Conservation (phyloP, 495 filamentous ascomycete species). For the Xylaria cubensis region DNA sequence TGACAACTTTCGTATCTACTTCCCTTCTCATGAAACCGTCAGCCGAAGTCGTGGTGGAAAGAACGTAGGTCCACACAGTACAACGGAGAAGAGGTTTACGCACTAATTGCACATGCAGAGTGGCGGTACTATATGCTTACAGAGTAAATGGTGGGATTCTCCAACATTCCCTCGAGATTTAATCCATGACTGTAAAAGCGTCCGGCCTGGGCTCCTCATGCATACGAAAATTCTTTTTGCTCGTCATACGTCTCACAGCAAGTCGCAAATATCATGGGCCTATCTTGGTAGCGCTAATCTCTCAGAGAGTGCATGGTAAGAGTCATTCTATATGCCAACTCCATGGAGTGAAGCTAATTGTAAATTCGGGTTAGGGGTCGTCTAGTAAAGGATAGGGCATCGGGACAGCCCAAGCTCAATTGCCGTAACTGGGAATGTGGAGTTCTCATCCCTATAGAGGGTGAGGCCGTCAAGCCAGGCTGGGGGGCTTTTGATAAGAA, state of each 20-base stretch:
- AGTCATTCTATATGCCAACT: conserved; percentile 5
- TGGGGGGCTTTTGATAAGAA: conserved; percentile 61
- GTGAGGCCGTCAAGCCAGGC: conserved; percentile 23
- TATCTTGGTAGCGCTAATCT: conserved; percentile 95
- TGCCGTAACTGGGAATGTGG: conserved; percentile 98
- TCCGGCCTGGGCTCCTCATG: conserved; percentile 73
- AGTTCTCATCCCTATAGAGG: conserved; percentile 58
- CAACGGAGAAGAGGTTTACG: neutral
- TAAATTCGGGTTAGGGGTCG: conserved; percentile 62
- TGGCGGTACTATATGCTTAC: conserved; percentile 84
- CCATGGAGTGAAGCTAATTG: conserved; percentile 30
- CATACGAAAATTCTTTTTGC: conserved; percentile 88
- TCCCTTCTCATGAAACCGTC: conserved; percentile 80
- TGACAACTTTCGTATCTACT: conserved; percentile 74
- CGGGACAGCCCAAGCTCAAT: conserved; percentile 72
- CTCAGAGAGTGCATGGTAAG: conserved; percentile 90
- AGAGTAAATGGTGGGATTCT: conserved; percentile 69
- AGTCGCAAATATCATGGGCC: conserved; percentile 62
- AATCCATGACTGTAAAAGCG: conserved; percentile 76
- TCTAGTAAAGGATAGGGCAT: conserved; percentile 68
- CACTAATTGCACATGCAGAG: conserved; percentile 39
- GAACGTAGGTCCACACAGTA: conserved; percentile 40
- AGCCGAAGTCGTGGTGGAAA: conserved; percentile 63
- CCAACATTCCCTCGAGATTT: conserved; percentile 71
- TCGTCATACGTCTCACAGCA: conserved; percentile 44